Conservation (phyloP, 495 filamentous ascomycete genomes). For the Lophiostoma macrostomum region DNA sequence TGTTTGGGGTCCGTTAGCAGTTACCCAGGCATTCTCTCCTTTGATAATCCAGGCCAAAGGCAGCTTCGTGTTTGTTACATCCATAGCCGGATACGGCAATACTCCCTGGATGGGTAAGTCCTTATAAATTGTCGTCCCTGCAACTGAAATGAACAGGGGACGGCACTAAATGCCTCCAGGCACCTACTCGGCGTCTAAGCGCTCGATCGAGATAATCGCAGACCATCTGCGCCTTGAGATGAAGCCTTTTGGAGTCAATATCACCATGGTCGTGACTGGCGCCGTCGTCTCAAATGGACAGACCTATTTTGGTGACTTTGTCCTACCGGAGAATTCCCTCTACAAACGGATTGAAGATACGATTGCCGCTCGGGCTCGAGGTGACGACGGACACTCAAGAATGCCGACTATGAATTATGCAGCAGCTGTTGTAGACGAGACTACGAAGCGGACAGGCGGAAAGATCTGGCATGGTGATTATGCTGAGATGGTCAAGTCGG, state of each 20-base stretch:
- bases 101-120: conserved; percentile 17
- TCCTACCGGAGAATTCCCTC: conserved; percentile 4
- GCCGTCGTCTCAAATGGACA: neutral
- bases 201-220: conserved; percentile 1
- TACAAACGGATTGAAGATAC: conserved; percentile 5
- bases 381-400: neutral
- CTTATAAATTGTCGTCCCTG: neutral
- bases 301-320: neutral
- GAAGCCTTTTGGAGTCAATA: conserved; percentile 9
- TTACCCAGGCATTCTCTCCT: conserved; percentile 45
- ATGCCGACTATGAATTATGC: conserved; percentile 1
- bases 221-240: conserved; percentile 23
- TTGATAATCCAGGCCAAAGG: conserved; percentile 44
- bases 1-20: conserved; percentile 40
- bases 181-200: conserved; percentile 8
- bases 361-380: neutral
- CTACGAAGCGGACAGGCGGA: neutral
- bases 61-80: conserved; percentile 33
- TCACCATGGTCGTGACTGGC: conserved; percentile 7
- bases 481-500: too few species aligned
- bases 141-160: too few species aligned
- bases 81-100: conserved; percentile 3
- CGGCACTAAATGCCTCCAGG: neutral
- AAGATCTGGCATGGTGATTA: conserved; percentile 15
- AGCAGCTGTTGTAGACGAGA: neutral